Percentiles rank a stretch among this genome's conserved stretches.
phyloP scores from a whole-genome alignment of 352 stramenopile species.

The Phytophthora cactorum region DNA sequence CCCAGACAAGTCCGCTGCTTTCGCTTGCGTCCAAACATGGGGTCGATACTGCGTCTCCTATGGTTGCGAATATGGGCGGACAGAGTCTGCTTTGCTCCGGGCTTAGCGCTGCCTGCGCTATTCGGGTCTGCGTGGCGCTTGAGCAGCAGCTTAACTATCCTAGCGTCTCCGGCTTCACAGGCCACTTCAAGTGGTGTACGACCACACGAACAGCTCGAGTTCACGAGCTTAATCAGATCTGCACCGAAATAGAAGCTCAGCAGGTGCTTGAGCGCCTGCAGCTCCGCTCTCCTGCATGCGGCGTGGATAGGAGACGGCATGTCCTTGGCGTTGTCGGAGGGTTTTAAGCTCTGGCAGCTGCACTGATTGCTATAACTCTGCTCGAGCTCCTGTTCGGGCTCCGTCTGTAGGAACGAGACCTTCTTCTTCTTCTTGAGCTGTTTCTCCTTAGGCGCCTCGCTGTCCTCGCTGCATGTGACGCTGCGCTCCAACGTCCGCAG shows the following conservation, averaged over 20 bases:
- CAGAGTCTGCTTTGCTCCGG: constrained; percentile 23
- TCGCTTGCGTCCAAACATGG: constrained; percentile 37
- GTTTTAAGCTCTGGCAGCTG: constrained; percentile 27
- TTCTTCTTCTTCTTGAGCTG: constrained; percentile 57
- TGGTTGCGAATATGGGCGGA: constrained; percentile 38
- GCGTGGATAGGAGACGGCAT: constrained; percentile 72
- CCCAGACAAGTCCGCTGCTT: constrained; percentile 55
- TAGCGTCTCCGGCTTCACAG: constrained; percentile 54
- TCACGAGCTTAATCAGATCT: constrained; percentile 68
- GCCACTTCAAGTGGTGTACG: constrained; percentile 78
- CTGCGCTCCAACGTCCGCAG: constrained; percentile 14
- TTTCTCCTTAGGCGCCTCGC: constrained; percentile 25
- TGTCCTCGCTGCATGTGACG: constrained; percentile 30
- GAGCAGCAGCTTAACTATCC: constrained; percentile 71
- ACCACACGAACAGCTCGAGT: constrained; percentile 69
- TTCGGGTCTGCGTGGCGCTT: constrained; percentile 64
- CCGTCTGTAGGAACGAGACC: constrained; percentile 59
- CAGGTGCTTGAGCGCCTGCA: constrained; percentile 72
- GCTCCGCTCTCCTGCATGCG: constrained; percentile 62
- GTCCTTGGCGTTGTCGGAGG: constrained; percentile 21
- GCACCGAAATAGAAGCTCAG: constrained; percentile 70
- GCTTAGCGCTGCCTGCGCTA: constrained; percentile 29
- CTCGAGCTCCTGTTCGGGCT: constrained; percentile 35
- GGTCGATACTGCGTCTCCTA: constrained; percentile 33
- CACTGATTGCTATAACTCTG: constrained; percentile 18